These are phyloP conservation scores for Neofusicoccum laricinum DNA, from an alignment of 2,329 filamentous ascomycete genomes.

Conservation along the genomic window DNA sequence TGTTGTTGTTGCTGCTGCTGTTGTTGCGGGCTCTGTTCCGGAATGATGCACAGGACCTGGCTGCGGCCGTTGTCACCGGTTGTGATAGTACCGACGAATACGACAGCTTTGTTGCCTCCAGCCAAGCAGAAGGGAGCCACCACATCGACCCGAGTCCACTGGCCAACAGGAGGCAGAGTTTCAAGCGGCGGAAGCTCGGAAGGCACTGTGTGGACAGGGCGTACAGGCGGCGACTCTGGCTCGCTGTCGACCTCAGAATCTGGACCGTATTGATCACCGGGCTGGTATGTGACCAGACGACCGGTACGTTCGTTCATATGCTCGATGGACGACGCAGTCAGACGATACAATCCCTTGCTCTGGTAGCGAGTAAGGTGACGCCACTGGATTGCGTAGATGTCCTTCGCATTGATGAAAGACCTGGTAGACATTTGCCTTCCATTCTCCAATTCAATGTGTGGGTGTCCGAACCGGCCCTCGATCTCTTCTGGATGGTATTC, in stretches of 20 bases:
- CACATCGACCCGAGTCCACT: constrained; percentile 1
- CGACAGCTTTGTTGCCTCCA: background rate
- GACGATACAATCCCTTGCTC: background rate
- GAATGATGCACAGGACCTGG: background rate
- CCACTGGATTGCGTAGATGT: constrained; percentile 34
- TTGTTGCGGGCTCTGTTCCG: background rate
- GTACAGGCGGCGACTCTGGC: background rate
- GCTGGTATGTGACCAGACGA: background rate
- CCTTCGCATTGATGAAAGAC: constrained; percentile 34
- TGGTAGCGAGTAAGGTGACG: constrained; percentile 20
- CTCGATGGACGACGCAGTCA: background rate
- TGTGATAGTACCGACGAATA: background rate
- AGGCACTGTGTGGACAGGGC: background rate
- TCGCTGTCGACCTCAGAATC: background rate
- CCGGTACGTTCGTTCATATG: background rate
- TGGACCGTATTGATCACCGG: background rate
- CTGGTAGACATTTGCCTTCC: constrained; percentile 28
- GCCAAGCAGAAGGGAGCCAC: background rate
- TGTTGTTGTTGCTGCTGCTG: background rate
- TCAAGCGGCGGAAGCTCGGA: background rate
- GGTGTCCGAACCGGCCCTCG: background rate
- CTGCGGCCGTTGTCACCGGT: background rate
- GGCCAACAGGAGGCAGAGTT: background rate
- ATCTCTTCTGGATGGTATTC: constrained; percentile 32
- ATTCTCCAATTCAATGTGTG: constrained; percentile 19